Conservation (phyloP, 148 eudicot genomes). For the Camellia granthamiana region DNA sequence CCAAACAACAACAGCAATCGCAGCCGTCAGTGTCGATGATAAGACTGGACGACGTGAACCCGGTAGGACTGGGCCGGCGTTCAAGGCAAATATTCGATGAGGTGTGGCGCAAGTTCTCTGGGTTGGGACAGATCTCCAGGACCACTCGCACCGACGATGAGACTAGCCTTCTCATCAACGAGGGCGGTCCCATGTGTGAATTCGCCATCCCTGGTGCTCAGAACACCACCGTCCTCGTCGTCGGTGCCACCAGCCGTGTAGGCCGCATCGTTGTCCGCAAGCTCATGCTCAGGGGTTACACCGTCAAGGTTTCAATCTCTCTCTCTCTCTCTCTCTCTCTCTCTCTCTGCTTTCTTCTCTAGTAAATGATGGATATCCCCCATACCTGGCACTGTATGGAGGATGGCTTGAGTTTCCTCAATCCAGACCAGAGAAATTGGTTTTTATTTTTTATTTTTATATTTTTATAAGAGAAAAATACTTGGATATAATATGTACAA, state of each 20-base stretch:
- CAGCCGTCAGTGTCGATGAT: conserved; percentile 36
- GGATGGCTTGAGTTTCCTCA: background rate
- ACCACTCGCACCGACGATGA: conserved; percentile 55
- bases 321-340: background rate
- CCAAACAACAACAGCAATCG: conserved; percentile 15
- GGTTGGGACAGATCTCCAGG: conserved; percentile 87
- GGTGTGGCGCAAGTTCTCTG: conserved; percentile 88
- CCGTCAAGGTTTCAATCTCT: conserved; percentile 58
- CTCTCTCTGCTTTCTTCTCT: background rate
- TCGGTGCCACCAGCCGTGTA: conserved; percentile 94
- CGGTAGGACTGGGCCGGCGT: conserved; percentile 85
- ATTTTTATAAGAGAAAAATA: background rate
- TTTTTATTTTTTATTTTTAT: background rate
- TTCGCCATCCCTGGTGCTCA: conserved; percentile 93
- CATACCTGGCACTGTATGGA: background rate
- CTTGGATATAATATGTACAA: background rate
- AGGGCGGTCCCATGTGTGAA: conserved; percentile 84
- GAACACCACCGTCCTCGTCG: conserved; percentile 90
- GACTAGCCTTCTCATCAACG: conserved; percentile 42
- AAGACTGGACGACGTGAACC: conserved; percentile 81
- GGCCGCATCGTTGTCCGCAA: conserved; percentile 91
- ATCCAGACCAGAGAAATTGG: background rate
- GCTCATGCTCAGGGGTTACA: conserved; percentile 96
- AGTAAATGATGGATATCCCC: background rate
- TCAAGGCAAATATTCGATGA: conserved; percentile 89